Conservation (phyloP, 768 basidiomycete species). For the Kwoniella sp. region DNA sequence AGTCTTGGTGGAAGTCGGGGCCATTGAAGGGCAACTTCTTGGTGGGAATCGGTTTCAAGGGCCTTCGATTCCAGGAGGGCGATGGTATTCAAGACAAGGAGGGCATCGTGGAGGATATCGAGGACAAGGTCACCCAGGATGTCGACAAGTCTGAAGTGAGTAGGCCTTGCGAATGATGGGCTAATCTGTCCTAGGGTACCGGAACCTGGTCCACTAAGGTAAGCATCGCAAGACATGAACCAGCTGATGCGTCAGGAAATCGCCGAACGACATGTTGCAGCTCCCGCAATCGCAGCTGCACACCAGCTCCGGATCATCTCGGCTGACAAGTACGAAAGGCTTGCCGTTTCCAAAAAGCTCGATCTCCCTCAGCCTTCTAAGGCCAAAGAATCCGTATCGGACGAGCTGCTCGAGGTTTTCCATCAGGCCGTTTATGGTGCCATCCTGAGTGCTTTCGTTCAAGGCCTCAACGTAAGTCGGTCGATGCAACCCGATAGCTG, state of each 20-base stretch:
- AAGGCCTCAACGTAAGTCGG: conserved; percentile 43
- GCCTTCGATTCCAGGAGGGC: conserved; percentile 41
- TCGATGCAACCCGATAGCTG: neutral
- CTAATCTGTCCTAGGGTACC: conserved; percentile 20
- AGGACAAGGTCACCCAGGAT: conserved; percentile 51
- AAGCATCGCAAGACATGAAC: neutral
- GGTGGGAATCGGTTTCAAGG: conserved; percentile 43
- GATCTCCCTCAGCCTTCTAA: conserved; percentile 35
- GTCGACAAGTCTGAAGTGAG: conserved; percentile 44
- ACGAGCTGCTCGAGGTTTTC: conserved; percentile 35
- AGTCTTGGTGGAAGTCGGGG: conserved; percentile 41
- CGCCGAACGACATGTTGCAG: conserved; percentile 46
- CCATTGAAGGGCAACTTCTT: conserved; percentile 46
- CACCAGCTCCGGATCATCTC: conserved; percentile 49
- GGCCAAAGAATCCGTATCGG: conserved; percentile 11
- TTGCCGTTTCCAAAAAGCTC: conserved; percentile 38
- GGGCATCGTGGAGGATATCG: conserved; percentile 49
- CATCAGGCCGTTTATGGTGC: conserved; percentile 43
- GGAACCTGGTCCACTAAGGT: conserved; percentile 46
- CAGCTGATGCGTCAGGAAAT: conserved; percentile 29
- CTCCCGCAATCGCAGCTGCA: conserved; percentile 46
- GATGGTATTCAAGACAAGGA: conserved; percentile 35
- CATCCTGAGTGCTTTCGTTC: conserved; percentile 45
- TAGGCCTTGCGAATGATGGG: neutral
- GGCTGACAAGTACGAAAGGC: conserved; percentile 39